phyloP scores from a whole-genome alignment of 768 basidiomycete genomes.

The Suillus tomentosus region DNA sequence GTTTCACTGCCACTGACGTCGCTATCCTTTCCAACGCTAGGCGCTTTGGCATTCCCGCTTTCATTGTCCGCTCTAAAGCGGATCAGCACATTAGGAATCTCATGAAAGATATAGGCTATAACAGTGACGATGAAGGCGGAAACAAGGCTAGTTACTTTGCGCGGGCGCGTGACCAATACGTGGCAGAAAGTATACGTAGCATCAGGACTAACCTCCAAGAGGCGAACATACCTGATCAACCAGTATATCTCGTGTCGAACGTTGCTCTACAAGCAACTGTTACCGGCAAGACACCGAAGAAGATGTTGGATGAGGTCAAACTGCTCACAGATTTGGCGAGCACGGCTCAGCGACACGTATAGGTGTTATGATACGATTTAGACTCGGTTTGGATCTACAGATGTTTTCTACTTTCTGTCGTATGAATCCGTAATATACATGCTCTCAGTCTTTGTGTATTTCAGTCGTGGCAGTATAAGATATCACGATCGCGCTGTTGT shows the following conservation, averaged over 20 bases:
- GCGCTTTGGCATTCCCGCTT: conserved; percentile 27
- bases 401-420: not conserved
- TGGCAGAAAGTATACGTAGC: conserved; percentile 13
- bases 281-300: conserved; percentile 3
- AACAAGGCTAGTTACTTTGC: conserved; percentile 10
- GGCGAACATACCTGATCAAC: conserved; percentile 19
- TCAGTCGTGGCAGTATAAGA: not conserved
- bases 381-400: not conserved
- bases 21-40: conserved; percentile 27
- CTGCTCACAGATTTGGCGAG: conserved; percentile 12
- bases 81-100: conserved; percentile 33
- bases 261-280: conserved; percentile 13
- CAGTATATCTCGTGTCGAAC: conserved; percentile 21
- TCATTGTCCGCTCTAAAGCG: conserved; percentile 38
- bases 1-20: conserved; percentile 29
- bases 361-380: not conserved
- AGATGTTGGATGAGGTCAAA: conserved; percentile 8
- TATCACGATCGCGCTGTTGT: not conserved
- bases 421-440: not conserved
- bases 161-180: conserved; percentile 13
- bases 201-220: conserved; percentile 14
- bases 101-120: conserved; percentile 28
- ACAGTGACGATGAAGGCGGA: conserved; percentile 19
- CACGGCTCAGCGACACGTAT: not conserved
- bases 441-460: not conserved